Evolutionary conservation across 345 rosid genomes (phyloP), one percentile per base, ranked within the genome.

Genomic region (Murraya koenigii): DNA sequence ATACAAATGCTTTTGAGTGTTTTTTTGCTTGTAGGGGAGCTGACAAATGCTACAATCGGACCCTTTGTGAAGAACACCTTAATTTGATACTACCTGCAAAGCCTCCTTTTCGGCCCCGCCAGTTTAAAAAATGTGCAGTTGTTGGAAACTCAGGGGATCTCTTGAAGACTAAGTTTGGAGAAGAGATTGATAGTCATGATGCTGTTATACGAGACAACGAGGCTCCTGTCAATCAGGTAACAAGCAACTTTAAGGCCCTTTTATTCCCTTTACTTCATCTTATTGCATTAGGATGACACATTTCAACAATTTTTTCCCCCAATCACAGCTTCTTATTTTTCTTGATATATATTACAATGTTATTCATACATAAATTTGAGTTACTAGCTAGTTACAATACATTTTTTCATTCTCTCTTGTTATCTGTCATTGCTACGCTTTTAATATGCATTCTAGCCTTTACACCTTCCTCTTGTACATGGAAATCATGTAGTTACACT

Each of bases 111-210:
- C 91, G 36, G 52, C 95, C 99, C 14, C 82, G 91, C 38, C 98
- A 96, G 71, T 96, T 94, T 81, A 87, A 54, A 72, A 90, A 85
- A 32, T 96, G 99, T 82, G 98, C 98, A 0, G 97, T 94, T 60
- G 97, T 96, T 76, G 99, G 99, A 62, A 96, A 96, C 75, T 96
- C 99, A 3, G 97, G 98, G 77, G 99, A 96, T 86, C 87, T 96
- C 69, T 80, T 96, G 32, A 94, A 94, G 84, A 94, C 98, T 17
- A 80, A 88, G 78, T 92, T 96, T 28, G 97, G 99, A 32, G 74
- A 88, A 78, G 99, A 92, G 90, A 96, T 96, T 68, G 99, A 96
- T 81, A 84, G 93, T 71, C 98, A 96, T 83, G 97, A 92, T 80
- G 94, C 90, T 85, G 99, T 96, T 35, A 90, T 94, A 79, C 87